Evolutionary conservation across 108 stramenopile genomes (phyloP).

Genomic region (Pseudonitzschia multiseries): DNA sequence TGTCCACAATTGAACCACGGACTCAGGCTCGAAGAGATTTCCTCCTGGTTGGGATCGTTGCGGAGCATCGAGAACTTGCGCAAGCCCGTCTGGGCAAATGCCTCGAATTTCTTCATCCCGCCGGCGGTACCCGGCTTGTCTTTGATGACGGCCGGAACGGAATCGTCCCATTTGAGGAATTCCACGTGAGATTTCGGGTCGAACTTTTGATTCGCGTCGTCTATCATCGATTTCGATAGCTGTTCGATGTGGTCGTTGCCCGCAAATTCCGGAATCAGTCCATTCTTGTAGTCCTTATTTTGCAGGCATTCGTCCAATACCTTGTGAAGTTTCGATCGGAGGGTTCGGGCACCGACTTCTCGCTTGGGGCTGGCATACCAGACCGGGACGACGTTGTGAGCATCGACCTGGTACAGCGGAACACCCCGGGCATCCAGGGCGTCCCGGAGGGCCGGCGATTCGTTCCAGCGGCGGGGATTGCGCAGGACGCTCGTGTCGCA

Average conservation of each 20-base stretch:
- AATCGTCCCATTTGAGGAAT: conserved; percentile 62
- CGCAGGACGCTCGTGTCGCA: conserved; percentile 92
- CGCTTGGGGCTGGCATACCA: conserved; percentile 92
- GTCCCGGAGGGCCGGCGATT: conserved; percentile 46
- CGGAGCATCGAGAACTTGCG: conserved; percentile 79
- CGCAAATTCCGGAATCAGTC: conserved; percentile 62
- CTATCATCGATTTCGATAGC: conserved; percentile 8
- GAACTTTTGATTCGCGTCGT: conserved; percentile 11
- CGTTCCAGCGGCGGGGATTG: conserved; percentile 61
- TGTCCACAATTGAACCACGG: conserved; percentile 93
- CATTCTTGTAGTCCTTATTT: conserved; percentile 25
- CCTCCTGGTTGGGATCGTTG: conserved; percentile 89
- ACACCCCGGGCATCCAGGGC: conserved; percentile 28
- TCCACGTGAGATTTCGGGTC: conserved; percentile 45
- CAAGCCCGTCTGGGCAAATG: conserved; percentile 67
- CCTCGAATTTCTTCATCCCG: conserved; percentile 70
- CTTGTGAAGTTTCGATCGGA: conserved; percentile 93
- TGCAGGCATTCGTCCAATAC: conserved; percentile 66
- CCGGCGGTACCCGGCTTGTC: conserved; percentile 74
- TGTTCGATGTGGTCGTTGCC: conserved; percentile 47
- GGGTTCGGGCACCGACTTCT: conserved; percentile 95
- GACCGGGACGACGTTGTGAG: conserved; percentile 97
- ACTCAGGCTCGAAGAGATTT: conserved; percentile 79
- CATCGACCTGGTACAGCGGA: conserved; percentile 94
- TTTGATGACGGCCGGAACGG: conserved; percentile 45